Percentiles rank a stretch among this genome's conserved stretches.
Evolutionary conservation across 78 protist genomes (phyloP).

Genomic region (Chrysochromulina tobinii): DNA sequence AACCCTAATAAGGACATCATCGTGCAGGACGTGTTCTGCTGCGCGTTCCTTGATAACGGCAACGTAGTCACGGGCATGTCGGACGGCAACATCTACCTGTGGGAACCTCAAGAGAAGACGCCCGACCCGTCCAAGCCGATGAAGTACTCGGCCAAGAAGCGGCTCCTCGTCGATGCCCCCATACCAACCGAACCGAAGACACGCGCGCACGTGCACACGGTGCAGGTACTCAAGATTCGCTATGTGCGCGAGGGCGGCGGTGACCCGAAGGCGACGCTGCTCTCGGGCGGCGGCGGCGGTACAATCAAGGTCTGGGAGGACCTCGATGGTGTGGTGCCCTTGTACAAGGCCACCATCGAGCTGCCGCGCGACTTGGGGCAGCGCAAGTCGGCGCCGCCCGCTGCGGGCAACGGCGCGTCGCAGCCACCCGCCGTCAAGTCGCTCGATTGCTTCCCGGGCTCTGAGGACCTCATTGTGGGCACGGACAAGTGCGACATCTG

Average conservation of each 20-base stretch:
- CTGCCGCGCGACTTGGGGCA: background rate
- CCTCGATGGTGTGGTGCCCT: background rate
- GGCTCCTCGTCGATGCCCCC: no score
- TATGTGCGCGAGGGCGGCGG: background rate
- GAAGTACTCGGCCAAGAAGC: background rate
- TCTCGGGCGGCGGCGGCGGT: background rate
- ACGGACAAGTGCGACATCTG: background rate
- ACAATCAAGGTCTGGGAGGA: background rate
- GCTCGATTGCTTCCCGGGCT: background rate
- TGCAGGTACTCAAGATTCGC: background rate
- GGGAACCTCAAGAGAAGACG: background rate
- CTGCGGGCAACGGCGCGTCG: no score
- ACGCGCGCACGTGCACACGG: no score
- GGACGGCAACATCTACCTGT: background rate
- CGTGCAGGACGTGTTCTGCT: background rate
- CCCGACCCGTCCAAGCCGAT: no score
- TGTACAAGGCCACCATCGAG: background rate
- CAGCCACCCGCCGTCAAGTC: background rate
- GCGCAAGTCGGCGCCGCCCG: background rate
- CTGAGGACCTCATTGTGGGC: background rate
- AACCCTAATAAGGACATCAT: no score
- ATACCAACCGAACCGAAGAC: no score
- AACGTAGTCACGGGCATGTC: background rate
- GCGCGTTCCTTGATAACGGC: background rate
- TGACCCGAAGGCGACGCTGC: background rate